These are phyloP conservation scores for Termitomyces sp. DNA, from an alignment of 768 basidiomycete species.

Conservation along the genomic window DNA sequence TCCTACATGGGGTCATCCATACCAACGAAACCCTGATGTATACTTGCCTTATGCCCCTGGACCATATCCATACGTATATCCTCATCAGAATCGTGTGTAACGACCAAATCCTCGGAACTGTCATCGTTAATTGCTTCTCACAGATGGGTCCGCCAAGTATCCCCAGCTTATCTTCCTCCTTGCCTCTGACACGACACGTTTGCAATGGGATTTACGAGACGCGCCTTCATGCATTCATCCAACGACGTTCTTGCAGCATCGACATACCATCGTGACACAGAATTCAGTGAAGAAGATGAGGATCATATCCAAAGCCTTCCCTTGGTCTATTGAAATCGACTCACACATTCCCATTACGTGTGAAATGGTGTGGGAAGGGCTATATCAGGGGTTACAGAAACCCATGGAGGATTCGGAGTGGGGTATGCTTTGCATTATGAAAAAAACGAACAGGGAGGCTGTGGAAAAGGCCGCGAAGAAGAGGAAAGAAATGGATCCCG, in stretches of 20 bases:
- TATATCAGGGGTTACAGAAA: slow-evolving; percentile 45
- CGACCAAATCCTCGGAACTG: not conserved
- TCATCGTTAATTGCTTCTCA: too few relatives aligned
- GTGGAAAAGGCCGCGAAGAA: slow-evolving; percentile 49
- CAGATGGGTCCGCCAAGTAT: slow-evolving; percentile 11
- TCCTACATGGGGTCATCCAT: slow-evolving; percentile 1
- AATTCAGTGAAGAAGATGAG: slow-evolving; percentile 36
- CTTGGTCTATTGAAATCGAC: slow-evolving; percentile 58
- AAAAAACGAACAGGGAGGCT: slow-evolving; percentile 29
- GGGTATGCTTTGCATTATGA: slow-evolving; percentile 45
- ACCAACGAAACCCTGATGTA: slow-evolving; percentile 3
- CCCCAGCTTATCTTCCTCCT: slow-evolving; percentile 13
- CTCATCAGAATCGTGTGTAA: not conserved
- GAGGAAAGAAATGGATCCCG: slow-evolving; percentile 32
- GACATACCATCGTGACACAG: slow-evolving; percentile 28
- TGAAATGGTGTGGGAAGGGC: slow-evolving; percentile 47
- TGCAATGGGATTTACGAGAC: slow-evolving; percentile 3
- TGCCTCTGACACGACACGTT: slow-evolving; percentile 10
- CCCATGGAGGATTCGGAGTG: slow-evolving; percentile 63
- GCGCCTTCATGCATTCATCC: slow-evolving; percentile 3
- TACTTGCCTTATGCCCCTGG: slow-evolving; percentile 6
- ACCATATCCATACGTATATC: not conserved
- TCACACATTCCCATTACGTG: slow-evolving; percentile 38
- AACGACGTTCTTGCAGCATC: slow-evolving; percentile 5
- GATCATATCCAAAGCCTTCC: slow-evolving; percentile 56